Evolutionary conservation across 2,329 filamentous ascomycete species (phyloP).

Genomic region (Xylaria sp.): DNA sequence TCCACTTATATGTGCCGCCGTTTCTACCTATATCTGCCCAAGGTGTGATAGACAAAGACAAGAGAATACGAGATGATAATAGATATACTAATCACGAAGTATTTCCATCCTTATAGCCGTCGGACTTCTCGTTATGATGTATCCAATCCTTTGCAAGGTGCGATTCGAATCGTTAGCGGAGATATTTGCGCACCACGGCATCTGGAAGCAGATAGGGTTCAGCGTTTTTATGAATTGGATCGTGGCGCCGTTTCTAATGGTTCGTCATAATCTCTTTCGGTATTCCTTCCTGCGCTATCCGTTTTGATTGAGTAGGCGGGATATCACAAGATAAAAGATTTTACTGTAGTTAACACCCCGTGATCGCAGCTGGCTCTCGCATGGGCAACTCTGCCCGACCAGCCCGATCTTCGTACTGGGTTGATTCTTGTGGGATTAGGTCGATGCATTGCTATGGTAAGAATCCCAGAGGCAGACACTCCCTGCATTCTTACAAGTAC

Average conservation of each 20-base stretch:
- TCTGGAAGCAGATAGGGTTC: slow-evolving; percentile 85
- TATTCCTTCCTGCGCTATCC: not conserved
- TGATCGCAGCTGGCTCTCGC: slow-evolving; percentile 66
- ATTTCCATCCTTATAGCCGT: slow-evolving; percentile 62
- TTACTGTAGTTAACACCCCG: not conserved
- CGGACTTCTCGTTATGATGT: slow-evolving; percentile 91
- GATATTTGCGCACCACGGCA: slow-evolving; percentile 65
- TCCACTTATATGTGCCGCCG: not conserved
- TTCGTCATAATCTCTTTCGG: slow-evolving; percentile 49
- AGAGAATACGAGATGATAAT: not conserved
- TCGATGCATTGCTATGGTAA: slow-evolving; percentile 88
- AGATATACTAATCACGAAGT: slow-evolving; percentile 11
- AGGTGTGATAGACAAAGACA: not conserved
- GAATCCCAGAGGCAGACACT: slow-evolving; percentile 23
- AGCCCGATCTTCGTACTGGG: slow-evolving; percentile 67
- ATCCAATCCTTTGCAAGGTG: slow-evolving; percentile 89
- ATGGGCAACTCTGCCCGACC: slow-evolving; percentile 73
- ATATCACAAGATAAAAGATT: not conserved
- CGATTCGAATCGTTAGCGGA: slow-evolving; percentile 78
- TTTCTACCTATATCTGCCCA: not conserved
- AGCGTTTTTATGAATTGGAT: slow-evolving; percentile 86
- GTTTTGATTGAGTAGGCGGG: not conserved
- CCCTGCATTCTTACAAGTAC: not conserved
- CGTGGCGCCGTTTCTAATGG: slow-evolving; percentile 83
- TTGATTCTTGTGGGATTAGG: slow-evolving; percentile 86